phyloP scores from a whole-genome alignment of 805 yeast genomes.

The Tanozyma kutaoensis region DNA sequence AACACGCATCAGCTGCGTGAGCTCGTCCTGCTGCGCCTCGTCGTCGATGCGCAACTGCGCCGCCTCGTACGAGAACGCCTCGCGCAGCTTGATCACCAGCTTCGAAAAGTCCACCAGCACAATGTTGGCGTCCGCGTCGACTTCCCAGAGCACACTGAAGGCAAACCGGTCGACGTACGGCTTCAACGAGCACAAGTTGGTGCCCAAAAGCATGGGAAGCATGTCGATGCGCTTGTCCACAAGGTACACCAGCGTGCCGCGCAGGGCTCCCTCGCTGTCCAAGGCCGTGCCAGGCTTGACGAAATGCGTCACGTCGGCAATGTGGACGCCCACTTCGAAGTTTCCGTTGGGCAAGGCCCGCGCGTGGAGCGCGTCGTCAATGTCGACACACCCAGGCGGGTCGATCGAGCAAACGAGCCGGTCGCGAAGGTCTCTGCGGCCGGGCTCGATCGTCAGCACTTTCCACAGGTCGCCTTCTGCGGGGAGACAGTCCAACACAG shows the following conservation, averaged over 20 bases:
- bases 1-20: slow-evolving; percentile 82
- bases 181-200: slow-evolving; percentile 87
- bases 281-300: slow-evolving; percentile 87
- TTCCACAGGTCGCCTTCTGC: slow-evolving; percentile 88
- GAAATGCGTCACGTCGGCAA: slow-evolving; percentile 97
- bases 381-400: slow-evolving; percentile 97
- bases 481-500: slow-evolving; percentile 87
- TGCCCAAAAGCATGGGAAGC: slow-evolving; percentile 91
- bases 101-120: slow-evolving; percentile 69
- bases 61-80: slow-evolving; percentile 87
- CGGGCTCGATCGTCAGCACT: slow-evolving; percentile 48
- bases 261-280: slow-evolving; percentile 90
- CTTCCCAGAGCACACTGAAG: slow-evolving; percentile 91
- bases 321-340: slow-evolving; percentile 95
- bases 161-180: slow-evolving; percentile 95
- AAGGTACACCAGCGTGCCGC: slow-evolving; percentile 94
- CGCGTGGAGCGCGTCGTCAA: slow-evolving; percentile 96
- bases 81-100: slow-evolving; percentile 80
- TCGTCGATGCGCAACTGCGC: slow-evolving; percentile 93
- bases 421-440: slow-evolving; percentile 75
- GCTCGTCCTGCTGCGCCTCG: slow-evolving; percentile 55
- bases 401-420: slow-evolving; percentile 89
- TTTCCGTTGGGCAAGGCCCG: slow-evolving; percentile 76
- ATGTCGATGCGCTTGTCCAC: slow-evolving; percentile 98
- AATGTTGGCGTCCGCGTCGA: slow-evolving; percentile 77